Evolutionary conservation across 2,329 filamentous ascomycete species (phyloP), one percentile per base, ranked within the genome.

Genomic region (Teratosphaeriaceae sp.): DNA sequence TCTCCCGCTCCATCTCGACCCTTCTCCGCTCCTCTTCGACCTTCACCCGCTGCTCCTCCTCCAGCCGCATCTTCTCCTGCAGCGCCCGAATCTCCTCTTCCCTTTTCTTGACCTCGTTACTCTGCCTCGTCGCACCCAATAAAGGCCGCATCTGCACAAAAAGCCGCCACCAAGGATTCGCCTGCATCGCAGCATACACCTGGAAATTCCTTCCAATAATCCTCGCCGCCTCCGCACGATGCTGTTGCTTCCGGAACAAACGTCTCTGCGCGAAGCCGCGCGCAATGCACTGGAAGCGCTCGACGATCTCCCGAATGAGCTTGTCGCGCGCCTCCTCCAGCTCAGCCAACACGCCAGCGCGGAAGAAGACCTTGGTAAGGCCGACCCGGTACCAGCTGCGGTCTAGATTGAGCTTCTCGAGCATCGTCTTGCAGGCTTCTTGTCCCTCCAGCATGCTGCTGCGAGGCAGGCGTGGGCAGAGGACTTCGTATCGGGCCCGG

Each of bases 351-450:
- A 98, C 98, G 66, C 92, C 92, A 43, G 92, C 92, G 47, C 92
- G 85, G 80, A 98, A 98, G 72, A 98, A 98, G 62, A 98, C 96
- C 72, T 98, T 98, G 40, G 90, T 97, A 53, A 97, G 74, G 69
- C 92, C 92, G 51, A 98, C 79, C 69, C 98, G 92, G 63, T 97
- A 98, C n/a, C n/a, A n/a, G n/a, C n/a, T n/a, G n/a, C n/a, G n/a
- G n/a, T n/a, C n/a, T n/a, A n/a, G n/a, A n/a, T n/a, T n/a, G n/a
- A n/a, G n/a, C n/a, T n/a, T n/a, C n/a, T n/a, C n/a, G n/a, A n/a
- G n/a, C n/a, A n/a, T n/a, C n/a, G n/a, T n/a, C n/a, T n/a, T n/a
- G n/a, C n/a, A n/a, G n/a, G n/a, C n/a, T n/a, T n/a, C 68, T 95
- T 98, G 71, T 97, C 92, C 33, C 76, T 86, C 80, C 81, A 48